phyloP scores from a whole-genome alignment of 306 rosid genomes.

The Glycine tomentella region DNA sequence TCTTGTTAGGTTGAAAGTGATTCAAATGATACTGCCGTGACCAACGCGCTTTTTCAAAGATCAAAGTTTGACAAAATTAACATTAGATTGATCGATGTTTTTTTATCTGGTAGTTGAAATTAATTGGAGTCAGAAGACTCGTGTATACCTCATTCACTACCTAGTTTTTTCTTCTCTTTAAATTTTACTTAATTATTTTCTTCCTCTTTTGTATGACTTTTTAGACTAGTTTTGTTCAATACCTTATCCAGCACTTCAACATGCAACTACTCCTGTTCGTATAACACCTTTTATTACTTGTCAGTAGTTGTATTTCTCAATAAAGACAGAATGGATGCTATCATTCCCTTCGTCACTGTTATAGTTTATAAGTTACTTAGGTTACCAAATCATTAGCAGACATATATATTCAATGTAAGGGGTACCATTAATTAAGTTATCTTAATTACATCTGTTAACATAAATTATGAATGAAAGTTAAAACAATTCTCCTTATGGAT shows the following conservation, averaged over 20 bases:
- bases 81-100: not conserved
- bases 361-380: slow-evolving; percentile 42
- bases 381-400: slow-evolving; percentile 54
- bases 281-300: slow-evolving; percentile 20
- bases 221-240: slow-evolving; percentile 26
- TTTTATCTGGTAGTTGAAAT: slow-evolving; percentile 32
- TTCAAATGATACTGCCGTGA: not conserved
- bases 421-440: not conserved
- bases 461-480: slow-evolving; percentile 18
- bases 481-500: slow-evolving; percentile 33
- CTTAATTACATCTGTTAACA: not conserved
- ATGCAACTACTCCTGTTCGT: slow-evolving; percentile 58
- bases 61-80: slow-evolving; percentile 25
- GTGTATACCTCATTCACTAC: not conserved
- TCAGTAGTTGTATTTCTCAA: slow-evolving; percentile 29
- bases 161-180: not conserved
- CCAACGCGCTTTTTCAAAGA: slow-evolving; percentile 26
- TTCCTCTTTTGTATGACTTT: slow-evolving; percentile 6
- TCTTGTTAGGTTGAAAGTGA: slow-evolving; percentile 8
- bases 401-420: not conserved
- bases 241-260: slow-evolving; percentile 48
- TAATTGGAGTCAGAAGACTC: too few relatives aligned
- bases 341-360: slow-evolving; percentile 59
- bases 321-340: slow-evolving; percentile 53
- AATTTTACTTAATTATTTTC: not conserved